phyloP scores from a whole-genome alignment of 2,329 filamentous ascomycete species.

The Clarireedia sp. region DNA sequence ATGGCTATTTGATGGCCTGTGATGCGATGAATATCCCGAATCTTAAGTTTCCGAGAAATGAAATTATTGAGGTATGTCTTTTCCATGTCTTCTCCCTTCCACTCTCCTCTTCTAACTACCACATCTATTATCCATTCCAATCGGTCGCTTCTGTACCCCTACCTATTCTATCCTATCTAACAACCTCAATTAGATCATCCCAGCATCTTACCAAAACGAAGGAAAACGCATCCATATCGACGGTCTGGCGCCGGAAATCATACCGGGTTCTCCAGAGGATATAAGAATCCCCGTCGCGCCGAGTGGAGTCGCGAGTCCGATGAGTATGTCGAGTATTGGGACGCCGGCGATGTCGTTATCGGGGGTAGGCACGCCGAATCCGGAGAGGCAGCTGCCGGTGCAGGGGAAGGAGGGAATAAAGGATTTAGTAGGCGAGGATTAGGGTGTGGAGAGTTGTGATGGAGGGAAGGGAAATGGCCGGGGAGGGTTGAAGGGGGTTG shows the following conservation, averaged over 20 bases:
- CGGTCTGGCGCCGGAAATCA: constrained; percentile 50
- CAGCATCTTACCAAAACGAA: constrained; percentile 94
- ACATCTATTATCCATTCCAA: background rate
- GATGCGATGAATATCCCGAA: constrained; percentile 90
- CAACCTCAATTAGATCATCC: constrained; percentile 58
- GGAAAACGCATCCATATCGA: constrained; percentile 86
- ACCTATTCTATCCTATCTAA: constrained; percentile 2
- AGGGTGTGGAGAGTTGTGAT: too few relatives aligned
- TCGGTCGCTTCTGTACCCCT: too few relatives aligned
- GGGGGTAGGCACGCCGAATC: background rate
- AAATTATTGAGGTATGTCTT: constrained; percentile 75
- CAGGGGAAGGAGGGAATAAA: background rate
- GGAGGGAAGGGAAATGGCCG: too few relatives aligned
- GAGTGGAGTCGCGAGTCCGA: constrained; percentile 34
- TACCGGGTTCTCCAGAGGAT: constrained; percentile 73
- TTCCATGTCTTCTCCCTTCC: background rate
- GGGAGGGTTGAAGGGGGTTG: too few relatives aligned
- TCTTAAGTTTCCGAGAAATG: constrained; percentile 87
- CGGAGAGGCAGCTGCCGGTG: background rate
- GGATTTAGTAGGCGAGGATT: too few relatives aligned
- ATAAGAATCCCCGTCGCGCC: constrained; percentile 69
- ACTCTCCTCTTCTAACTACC: background rate
- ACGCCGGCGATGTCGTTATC: constrained; percentile 12
- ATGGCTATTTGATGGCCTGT: constrained; percentile 98
- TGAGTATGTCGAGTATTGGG: constrained; percentile 21